Evolutionary conservation across 2,329 filamentous ascomycete species (phyloP), one percentile per base, ranked within the genome.

Genomic region (Fusarium secorum): DNA sequence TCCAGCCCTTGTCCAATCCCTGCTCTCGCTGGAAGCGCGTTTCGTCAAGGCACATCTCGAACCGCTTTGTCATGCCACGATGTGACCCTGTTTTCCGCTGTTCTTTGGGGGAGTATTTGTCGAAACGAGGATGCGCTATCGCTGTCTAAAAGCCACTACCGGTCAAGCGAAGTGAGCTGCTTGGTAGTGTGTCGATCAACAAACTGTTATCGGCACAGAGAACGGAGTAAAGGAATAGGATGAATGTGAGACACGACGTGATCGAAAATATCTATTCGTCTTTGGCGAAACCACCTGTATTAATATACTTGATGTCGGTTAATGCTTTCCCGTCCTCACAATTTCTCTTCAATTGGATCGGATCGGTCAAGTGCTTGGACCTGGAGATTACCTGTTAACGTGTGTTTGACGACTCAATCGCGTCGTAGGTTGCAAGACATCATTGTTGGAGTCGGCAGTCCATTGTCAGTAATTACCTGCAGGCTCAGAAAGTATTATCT

Each of bases 1-100:
- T 75, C 74, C 74, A 62, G 68, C 17, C 55, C 59, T 49, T 49
- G 72, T 73, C 64, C n/a, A 54, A 65, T 60, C 74, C 74, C 58
- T 75, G 74, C 51, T 54, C 39, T 36, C 30, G 41, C 65, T 44
- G 60, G 53, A 67, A 59, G 49, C 62, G 49, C 63, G 74, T 75
- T 75, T 75, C 72, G 75, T 49, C 72, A 49, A 69, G 52, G 36
- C 51, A 38, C 48, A 57, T 49, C 49, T 17, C 44, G 41, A 67
- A 68, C 42, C 45, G 57, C 59, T 61, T 58, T 52, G 35, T 51
- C 49, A 54, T 54, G 68, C 36, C 33, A 51, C 38, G 51, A 59
- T 61, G 44, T 33, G 33, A 65, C 54, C 26, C 22, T 57, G 51
- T 49, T 44, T 39, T 64, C 36, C 15, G 58, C 32, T 26, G 22